Evolutionary conservation across 163 green algal species (phyloP).

Genomic region (Dunaliella salina): DNA sequence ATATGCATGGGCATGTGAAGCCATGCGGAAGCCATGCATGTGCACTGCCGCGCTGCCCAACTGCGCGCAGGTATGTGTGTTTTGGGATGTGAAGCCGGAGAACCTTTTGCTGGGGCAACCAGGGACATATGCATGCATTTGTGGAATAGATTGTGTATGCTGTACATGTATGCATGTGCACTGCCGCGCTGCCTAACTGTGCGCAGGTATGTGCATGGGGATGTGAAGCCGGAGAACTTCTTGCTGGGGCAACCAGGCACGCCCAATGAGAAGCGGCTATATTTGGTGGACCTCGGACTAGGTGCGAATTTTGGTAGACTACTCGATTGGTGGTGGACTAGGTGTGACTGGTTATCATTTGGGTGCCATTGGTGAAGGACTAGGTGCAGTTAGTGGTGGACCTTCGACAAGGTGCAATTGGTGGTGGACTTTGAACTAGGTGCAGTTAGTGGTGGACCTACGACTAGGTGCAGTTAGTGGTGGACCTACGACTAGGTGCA

Average conservation of each 20-base stretch:
- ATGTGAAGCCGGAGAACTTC: conserved; percentile 99
- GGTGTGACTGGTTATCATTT: too few species aligned
- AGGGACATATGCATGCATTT: conserved; percentile 31
- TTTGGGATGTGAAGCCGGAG: conserved; percentile 99
- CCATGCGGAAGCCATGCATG: conserved; percentile 75
- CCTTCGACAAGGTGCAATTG: too few species aligned
- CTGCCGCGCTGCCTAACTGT: too few species aligned
- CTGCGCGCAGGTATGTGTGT: conserved; percentile 73
- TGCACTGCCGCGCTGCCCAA: too few species aligned
- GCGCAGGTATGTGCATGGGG: conserved; percentile 93
- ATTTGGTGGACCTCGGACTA: conserved; percentile 95
- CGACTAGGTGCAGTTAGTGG: too few species aligned
- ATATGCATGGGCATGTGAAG: conserved; percentile 94
- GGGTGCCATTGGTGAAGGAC: too few species aligned
- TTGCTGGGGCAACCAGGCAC: conserved; percentile 83
- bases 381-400: too few species aligned
- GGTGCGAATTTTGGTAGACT: conserved; percentile 27
- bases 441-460: too few species aligned
- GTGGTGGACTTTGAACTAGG: too few species aligned
- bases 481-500: too few species aligned
- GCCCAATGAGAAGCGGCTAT: conserved; percentile 91
- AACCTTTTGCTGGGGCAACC: conserved; percentile 95
- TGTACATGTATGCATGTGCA: too few species aligned
- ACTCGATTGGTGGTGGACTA: neutral
- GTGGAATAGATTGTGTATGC: neutral